Conservation (phyloP, 768 basidiomycete species). For the Dacryopinax spathularia region DNA sequence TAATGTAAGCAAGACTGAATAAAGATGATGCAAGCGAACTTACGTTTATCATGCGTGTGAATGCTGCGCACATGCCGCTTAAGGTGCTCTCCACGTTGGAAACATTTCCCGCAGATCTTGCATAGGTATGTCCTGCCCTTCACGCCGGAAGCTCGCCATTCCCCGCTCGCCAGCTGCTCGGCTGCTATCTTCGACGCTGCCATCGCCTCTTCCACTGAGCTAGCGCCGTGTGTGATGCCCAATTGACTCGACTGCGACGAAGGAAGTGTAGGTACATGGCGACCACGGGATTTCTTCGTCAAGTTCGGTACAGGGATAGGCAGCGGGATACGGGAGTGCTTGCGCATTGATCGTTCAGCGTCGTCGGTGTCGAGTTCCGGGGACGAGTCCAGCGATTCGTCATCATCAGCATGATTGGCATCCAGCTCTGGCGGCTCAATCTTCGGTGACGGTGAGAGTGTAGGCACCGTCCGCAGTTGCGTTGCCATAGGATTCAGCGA, state of each 20-base stretch:
- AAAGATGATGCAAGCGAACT: conserved; percentile 23
- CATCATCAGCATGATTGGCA: conserved; percentile 4
- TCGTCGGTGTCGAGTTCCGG: neutral
- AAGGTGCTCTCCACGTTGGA: conserved; percentile 76
- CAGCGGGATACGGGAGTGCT: conserved; percentile 13
- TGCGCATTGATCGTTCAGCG: neutral
- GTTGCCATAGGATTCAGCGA: neutral
- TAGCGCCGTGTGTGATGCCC: conserved; percentile 5
- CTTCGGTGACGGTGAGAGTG: conserved; percentile 1
- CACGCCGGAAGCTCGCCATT: neutral
- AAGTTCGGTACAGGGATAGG: conserved; percentile 63
- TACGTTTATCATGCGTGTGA: conserved; percentile 87
- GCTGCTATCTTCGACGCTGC: conserved; percentile 8
- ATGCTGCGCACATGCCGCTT: conserved; percentile 80
- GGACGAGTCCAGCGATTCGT: conserved; percentile 2
- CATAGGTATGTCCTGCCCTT: conserved; percentile 47
- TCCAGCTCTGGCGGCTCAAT: conserved; percentile 7
- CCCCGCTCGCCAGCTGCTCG: conserved; percentile 1
- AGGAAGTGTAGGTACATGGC: conserved; percentile 42
- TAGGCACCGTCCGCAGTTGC: neutral
- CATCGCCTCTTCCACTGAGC: conserved; percentile 1
- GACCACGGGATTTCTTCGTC: conserved; percentile 67
- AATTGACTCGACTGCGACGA: conserved; percentile 6
- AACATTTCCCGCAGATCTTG: conserved; percentile 77
- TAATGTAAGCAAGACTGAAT: conserved; percentile 14